Percentiles rank a stretch among this genome's conserved stretches.
Evolutionary conservation across 1,284 basidiomycete species (phyloP).

Genomic region (Entoloma clypeatum): DNA sequence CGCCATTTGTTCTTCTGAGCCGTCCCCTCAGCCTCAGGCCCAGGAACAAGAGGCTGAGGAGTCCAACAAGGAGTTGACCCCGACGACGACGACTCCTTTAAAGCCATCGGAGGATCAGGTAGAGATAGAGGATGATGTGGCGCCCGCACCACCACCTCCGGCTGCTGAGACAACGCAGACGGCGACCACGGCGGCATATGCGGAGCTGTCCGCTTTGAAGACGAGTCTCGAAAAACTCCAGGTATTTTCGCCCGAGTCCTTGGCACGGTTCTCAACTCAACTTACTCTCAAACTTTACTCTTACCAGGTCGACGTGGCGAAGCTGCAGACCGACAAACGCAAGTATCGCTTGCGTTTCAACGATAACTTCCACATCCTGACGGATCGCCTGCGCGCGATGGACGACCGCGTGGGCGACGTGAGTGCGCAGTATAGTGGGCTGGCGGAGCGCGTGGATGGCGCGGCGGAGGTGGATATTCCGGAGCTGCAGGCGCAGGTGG

Average conservation of each 20-base stretch:
- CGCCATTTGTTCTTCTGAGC: slow-evolving; percentile 13
- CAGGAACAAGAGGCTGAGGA: background rate
- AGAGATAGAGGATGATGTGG: background rate
- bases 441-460: slow-evolving; percentile 32
- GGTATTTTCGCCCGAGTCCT: slow-evolving; percentile 5
- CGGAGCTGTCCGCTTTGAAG: slow-evolving; percentile 8
- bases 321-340: slow-evolving; percentile 34
- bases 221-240: slow-evolving; percentile 14
- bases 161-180: background rate
- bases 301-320: slow-evolving; percentile 32
- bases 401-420: slow-evolving; percentile 41
- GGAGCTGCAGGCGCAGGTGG: slow-evolving; percentile 38
- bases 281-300: slow-evolving; percentile 1
- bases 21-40: background rate
- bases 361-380: slow-evolving; percentile 31
- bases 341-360: slow-evolving; percentile 40
- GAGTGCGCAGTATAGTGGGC: slow-evolving; percentile 35
- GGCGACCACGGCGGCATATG: background rate
- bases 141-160: background rate
- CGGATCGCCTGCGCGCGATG: slow-evolving; percentile 37
- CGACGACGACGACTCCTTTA: background rate
- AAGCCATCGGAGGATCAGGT: background rate
- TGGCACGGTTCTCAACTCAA: background rate
- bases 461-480: slow-evolving; percentile 30
- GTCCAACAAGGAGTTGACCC: background rate